These are phyloP conservation scores for Didymella pomorum DNA, from an alignment of 2,329 filamentous ascomycete species.

Conservation along the genomic window DNA sequence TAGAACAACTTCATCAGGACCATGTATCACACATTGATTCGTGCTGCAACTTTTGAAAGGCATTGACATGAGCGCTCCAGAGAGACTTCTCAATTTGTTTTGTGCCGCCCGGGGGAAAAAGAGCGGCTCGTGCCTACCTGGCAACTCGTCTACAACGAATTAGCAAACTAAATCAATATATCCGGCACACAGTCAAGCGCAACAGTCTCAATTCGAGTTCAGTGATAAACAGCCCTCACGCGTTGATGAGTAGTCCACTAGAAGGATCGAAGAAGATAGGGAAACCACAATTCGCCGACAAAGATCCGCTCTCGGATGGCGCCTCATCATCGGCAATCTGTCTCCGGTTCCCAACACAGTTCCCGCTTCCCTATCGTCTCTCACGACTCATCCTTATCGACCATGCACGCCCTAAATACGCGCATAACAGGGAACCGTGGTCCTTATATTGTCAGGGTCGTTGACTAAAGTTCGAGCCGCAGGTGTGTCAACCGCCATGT, in stretches of 20 bases:
- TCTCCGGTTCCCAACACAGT: background rate
- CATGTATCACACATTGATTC: background rate
- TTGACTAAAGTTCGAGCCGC: conserved; percentile 25
- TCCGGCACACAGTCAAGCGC: background rate
- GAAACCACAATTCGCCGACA: background rate
- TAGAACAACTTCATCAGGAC: background rate
- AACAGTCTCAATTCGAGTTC: background rate
- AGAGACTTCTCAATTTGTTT: background rate
- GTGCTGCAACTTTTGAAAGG: no score
- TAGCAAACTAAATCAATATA: background rate
- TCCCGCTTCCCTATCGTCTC: conserved; percentile 2
- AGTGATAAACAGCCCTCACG: background rate
- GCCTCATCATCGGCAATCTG: conserved; percentile 10
- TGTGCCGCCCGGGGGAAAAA: background rate
- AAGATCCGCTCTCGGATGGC: conserved; percentile 9
- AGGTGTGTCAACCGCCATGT: conserved; percentile 24
- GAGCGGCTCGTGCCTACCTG: background rate
- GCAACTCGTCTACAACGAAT: background rate
- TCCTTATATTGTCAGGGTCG: background rate
- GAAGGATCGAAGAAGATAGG: background rate
- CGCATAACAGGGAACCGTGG: background rate
- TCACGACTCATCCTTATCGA: conserved; percentile 14
- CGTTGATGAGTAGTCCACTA: background rate
- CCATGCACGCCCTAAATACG: conserved; percentile 13
- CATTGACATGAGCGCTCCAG: background rate